Percentiles rank a stretch among this genome's conserved stretches.
Evolutionary conservation across 169 alveolate genomes (phyloP).

Genomic region (Cryptosporidium muris): DNA sequence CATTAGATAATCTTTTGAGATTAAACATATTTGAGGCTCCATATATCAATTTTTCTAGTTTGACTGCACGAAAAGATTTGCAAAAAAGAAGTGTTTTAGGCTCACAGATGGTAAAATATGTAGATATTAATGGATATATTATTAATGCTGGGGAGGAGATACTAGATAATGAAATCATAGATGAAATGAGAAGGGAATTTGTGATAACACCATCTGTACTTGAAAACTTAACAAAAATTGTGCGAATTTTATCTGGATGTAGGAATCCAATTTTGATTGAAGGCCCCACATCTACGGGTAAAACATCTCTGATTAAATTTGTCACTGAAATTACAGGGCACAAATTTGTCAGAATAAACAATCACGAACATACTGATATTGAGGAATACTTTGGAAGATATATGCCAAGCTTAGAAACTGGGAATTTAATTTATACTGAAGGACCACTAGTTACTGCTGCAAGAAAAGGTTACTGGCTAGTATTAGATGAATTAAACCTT

Average conservation of each 20-base stretch:
- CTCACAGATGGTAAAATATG: neutral
- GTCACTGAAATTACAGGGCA: constrained; percentile 93
- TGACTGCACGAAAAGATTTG: neutral
- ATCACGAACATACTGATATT: constrained; percentile 98
- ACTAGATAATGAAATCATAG: constrained; percentile 68
- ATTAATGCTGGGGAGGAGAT: constrained; percentile 62
- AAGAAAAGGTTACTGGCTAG: constrained; percentile 97
- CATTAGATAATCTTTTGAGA: neutral
- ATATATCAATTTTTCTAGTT: neutral
- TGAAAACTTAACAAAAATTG: constrained; percentile 87
- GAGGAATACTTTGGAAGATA: constrained; percentile 98
- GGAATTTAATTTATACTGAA: constrained; percentile 93
- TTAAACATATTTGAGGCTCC: neutral
- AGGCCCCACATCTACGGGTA: constrained; percentile 99
- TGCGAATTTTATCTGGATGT: constrained; percentile 91
- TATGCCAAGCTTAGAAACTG: constrained; percentile 86
- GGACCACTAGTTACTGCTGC: constrained; percentile 98
- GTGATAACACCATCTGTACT: constrained; percentile 89
- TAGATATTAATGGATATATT: constrained; percentile 54
- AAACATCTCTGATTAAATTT: constrained; percentile 96
- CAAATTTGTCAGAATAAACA: constrained; percentile 95
- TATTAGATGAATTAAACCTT: constrained; percentile 98
- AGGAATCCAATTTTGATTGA: constrained; percentile 97
- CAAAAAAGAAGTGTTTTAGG: neutral
- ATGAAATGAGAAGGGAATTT: constrained; percentile 79